phyloP scores from a whole-genome alignment of 2,329 filamentous ascomycete species.

The Bipolaris bicolor region DNA sequence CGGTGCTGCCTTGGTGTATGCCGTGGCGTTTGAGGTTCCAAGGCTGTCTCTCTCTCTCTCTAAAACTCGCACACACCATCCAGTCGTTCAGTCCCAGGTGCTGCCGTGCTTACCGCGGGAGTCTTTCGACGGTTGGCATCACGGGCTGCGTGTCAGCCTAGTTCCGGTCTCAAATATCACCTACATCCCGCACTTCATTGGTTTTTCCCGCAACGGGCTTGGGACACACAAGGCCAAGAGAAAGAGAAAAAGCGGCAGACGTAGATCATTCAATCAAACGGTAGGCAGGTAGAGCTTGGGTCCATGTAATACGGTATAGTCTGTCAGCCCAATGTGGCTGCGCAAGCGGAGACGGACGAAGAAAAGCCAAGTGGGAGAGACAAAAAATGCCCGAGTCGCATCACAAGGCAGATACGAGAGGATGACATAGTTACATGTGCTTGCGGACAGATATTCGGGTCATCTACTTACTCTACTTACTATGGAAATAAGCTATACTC shows the following conservation, averaged over 20 bases:
- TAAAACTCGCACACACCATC: no score
- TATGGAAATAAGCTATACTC: not conserved
- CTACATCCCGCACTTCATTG: not conserved
- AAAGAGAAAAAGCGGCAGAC: not conserved
- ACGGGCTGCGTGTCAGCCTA: no score
- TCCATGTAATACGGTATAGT: no score
- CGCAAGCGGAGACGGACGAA: slow-evolving; percentile 4
- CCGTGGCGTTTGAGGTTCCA: no score
- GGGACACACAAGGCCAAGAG: not conserved
- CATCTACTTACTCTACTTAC: not conserved
- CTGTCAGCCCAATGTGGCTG: slow-evolving; percentile 15
- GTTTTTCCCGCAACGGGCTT: not conserved
- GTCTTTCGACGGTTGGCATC: no score
- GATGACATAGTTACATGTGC: not conserved
- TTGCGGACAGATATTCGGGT: not conserved
- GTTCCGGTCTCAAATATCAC: no score
- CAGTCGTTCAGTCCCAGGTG: no score
- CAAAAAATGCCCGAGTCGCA: not conserved
- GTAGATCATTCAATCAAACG: not conserved
- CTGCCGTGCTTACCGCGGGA: no score
- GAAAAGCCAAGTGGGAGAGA: not conserved
- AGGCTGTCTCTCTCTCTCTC: no score
- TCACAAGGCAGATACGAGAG: slow-evolving; percentile 12
- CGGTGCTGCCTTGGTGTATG: no score
- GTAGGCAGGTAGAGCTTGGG: not conserved